phyloP scores from a whole-genome alignment of 1,139 yeast species.

The Kluyveromyces sp. region DNA sequence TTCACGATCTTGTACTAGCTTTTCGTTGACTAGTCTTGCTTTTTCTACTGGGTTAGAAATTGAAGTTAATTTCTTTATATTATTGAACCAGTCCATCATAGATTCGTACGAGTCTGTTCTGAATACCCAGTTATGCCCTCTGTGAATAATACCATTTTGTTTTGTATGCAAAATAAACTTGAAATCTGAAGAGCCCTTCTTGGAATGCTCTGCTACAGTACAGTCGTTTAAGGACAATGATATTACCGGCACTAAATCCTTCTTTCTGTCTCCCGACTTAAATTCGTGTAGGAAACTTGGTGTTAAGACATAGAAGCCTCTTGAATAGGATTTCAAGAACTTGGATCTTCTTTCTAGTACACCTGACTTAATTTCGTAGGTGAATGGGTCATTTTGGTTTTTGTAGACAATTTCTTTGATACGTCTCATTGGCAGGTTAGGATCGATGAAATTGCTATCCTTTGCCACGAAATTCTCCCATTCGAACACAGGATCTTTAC shows the following conservation, averaged over 20 bases:
- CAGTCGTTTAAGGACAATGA: slow-evolving; percentile 78
- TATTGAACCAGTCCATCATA: slow-evolving; percentile 82
- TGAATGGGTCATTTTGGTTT: slow-evolving; percentile 62
- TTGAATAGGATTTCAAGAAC: slow-evolving; percentile 78
- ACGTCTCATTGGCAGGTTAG: slow-evolving; percentile 62
- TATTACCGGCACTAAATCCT: slow-evolving; percentile 81
- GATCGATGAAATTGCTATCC: slow-evolving; percentile 73
- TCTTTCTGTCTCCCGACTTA: slow-evolving; percentile 72
- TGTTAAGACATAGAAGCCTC: slow-evolving; percentile 87
- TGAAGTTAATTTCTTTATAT: slow-evolving; percentile 51
- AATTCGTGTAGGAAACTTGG: slow-evolving; percentile 87
- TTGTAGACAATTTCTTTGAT: slow-evolving; percentile 56
- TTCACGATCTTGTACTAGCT: slow-evolving; percentile 17
- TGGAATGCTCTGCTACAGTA: slow-evolving; percentile 72
- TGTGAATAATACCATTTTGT: slow-evolving; percentile 57
- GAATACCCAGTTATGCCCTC: slow-evolving; percentile 91
- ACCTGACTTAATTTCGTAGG: slow-evolving; percentile 70
- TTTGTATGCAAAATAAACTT: slow-evolving; percentile 77
- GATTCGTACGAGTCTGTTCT: slow-evolving; percentile 70
- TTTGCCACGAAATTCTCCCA: slow-evolving; percentile 80
- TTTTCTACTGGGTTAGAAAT: slow-evolving; percentile 22
- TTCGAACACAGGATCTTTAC: slow-evolving; percentile 73
- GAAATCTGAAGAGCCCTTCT: slow-evolving; percentile 61
- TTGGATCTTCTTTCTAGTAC: slow-evolving; percentile 83
- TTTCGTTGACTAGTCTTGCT: slow-evolving; percentile 20